Conservation (phyloP, 768 basidiomycete genomes). For the Tephrocybe sp. region DNA sequence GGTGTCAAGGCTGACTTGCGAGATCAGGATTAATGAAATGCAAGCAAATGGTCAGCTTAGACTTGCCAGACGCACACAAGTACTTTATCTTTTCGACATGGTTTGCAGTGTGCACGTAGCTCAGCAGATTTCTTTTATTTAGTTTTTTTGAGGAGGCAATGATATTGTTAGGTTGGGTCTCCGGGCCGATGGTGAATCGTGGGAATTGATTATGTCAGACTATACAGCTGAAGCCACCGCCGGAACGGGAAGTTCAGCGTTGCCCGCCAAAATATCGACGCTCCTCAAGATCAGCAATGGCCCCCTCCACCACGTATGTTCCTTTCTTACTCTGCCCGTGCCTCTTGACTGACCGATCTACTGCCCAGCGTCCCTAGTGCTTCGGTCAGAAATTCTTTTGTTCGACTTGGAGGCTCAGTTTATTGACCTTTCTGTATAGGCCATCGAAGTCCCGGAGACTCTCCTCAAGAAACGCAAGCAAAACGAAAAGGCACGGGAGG, state of each 20-base stretch:
- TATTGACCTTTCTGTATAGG: conserved; percentile 40
- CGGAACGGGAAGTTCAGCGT: conserved; percentile 19
- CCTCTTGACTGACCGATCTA: conserved; percentile 9
- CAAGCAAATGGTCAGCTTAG: too few species aligned
- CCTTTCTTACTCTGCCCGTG: neutral
- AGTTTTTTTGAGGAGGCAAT: too few species aligned
- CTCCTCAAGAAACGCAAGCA: conserved; percentile 99
- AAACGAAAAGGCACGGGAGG: conserved; percentile 94
- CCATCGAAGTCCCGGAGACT: conserved; percentile 98
- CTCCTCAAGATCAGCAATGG: conserved; percentile 52
- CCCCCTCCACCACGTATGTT: conserved; percentile 56
- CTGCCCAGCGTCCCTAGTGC: conserved; percentile 49
- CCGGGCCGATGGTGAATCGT: too few species aligned
- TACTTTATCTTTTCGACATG: too few species aligned
- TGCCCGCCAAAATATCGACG: conserved; percentile 30
- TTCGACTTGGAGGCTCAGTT: conserved; percentile 1
- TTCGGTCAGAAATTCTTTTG: conserved; percentile 41
- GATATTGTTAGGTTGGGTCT: neutral
- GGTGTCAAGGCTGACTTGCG: too few species aligned
- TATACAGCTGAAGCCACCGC: conserved; percentile 43
- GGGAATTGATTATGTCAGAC: conserved; percentile 35
- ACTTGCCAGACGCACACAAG: too few species aligned
- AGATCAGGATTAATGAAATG: too few species aligned
- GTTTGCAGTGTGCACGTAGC: too few species aligned
- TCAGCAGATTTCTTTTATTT: too few species aligned